These are phyloP conservation scores for Mycosphaerella sp. DNA, from an alignment of 2,329 filamentous ascomycete species.

Conservation along the genomic window DNA sequence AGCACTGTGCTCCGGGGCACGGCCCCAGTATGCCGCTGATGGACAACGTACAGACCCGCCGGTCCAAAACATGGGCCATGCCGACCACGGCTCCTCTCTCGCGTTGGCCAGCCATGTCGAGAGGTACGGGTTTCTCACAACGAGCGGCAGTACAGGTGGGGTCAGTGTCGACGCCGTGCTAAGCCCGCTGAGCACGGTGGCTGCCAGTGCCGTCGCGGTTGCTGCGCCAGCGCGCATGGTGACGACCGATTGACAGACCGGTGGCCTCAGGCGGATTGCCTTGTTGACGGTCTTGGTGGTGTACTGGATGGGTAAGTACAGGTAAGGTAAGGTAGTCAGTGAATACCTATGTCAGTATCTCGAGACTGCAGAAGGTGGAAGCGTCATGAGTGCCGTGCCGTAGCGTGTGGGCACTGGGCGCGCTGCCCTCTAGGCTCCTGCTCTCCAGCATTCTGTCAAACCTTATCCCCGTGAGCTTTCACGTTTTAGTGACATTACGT, in stretches of 20 bases:
- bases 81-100: slow-evolving; percentile 67
- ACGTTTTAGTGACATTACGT: too few species aligned
- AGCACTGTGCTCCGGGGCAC: not conserved
- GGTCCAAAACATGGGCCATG: slow-evolving; percentile 84
- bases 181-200: slow-evolving; percentile 20
- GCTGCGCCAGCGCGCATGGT: slow-evolving; percentile 21
- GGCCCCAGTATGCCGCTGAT: slow-evolving; percentile 11
- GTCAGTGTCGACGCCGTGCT: slow-evolving; percentile 48
- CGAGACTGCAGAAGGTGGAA: too few species aligned
- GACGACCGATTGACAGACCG: not conserved
- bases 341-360: too few species aligned
- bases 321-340: too few species aligned
- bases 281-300: not conserved
- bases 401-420: too few species aligned
- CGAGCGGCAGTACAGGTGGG: slow-evolving; percentile 48
- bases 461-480: too few species aligned
- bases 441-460: too few species aligned
- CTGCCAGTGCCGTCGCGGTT: slow-evolving; percentile 18
- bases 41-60: slow-evolving; percentile 51
- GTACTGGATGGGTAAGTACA: not conserved
- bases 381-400: too few species aligned
- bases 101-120: slow-evolving; percentile 57
- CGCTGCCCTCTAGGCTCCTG: too few species aligned
- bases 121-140: slow-evolving; percentile 48
- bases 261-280: too few species aligned